Evolutionary conservation across 2,329 filamentous ascomycete genomes (phyloP).

Genomic region (Aspergillus pseudotamarii): DNA sequence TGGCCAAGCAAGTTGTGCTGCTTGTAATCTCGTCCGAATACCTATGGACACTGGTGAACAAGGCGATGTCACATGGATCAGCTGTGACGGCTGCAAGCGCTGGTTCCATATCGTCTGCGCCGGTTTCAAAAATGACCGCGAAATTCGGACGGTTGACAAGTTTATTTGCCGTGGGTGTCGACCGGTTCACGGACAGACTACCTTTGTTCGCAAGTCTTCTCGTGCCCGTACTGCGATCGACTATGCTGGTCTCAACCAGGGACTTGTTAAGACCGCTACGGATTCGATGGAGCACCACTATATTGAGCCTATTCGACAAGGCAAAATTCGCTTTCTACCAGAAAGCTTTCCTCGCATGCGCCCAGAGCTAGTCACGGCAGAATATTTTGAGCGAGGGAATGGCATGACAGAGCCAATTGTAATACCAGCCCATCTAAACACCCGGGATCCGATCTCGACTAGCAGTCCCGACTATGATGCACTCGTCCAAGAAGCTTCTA

Average conservation of each 20-base stretch:
- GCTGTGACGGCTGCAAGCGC: slow-evolving; percentile 68
- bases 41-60: slow-evolving; percentile 56
- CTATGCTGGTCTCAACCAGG: slow-evolving; percentile 69
- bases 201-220: slow-evolving; percentile 67
- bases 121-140: slow-evolving; percentile 65
- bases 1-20: slow-evolving; percentile 55
- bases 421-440: slow-evolving; percentile 65
- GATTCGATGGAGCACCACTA: slow-evolving; percentile 69
- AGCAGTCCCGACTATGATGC: slow-evolving; percentile 28
- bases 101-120: slow-evolving; percentile 72
- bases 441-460: slow-evolving; percentile 47
- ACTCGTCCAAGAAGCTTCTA: slow-evolving; percentile 38
- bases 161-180: slow-evolving; percentile 66
- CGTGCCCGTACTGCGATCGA: slow-evolving; percentile 68
- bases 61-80: slow-evolving; percentile 63
- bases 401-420: slow-evolving; percentile 70
- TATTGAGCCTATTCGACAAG: slow-evolving; percentile 67
- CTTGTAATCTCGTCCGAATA: slow-evolving; percentile 59
- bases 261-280: slow-evolving; percentile 65
- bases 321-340: slow-evolving; percentile 61
- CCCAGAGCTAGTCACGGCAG: slow-evolving; percentile 64
- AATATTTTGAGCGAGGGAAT: slow-evolving; percentile 64
- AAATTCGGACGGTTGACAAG: slow-evolving; percentile 68
- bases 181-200: slow-evolving; percentile 63
- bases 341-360: slow-evolving; percentile 67